Conservation (phyloP, 805 yeast species). For the Saccharomycopsis fodiens region DNA sequence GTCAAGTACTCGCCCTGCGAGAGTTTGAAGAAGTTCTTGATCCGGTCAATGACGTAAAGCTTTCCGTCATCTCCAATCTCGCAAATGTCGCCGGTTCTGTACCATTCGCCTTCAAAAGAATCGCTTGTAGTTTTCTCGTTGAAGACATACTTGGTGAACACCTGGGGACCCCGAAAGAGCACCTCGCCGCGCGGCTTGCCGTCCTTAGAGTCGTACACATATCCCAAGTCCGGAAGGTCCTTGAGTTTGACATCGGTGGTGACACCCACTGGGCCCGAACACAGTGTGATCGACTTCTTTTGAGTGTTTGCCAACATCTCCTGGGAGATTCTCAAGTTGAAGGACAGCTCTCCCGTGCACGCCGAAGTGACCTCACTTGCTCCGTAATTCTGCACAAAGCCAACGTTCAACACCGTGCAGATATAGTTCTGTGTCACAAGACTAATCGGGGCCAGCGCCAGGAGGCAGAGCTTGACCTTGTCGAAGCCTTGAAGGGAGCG, state of each 20-base stretch:
- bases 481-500: constrained; percentile 32
- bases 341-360: constrained; percentile 28
- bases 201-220: constrained; percentile 27
- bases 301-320: constrained; percentile 1
- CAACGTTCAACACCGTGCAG: constrained; percentile 40
- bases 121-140: constrained; percentile 22
- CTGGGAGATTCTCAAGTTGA: constrained; percentile 12
- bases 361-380: constrained; percentile 54
- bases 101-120: constrained; percentile 42
- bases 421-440: constrained; percentile 46
- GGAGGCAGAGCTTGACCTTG: constrained; percentile 27
- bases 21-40: constrained; percentile 58
- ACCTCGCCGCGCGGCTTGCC: constrained; percentile 39
- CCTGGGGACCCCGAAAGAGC: constrained; percentile 44
- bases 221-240: constrained; percentile 49
- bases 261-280: constrained; percentile 43
- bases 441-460: constrained; percentile 58
- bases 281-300: constrained; percentile 20
- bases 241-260: constrained; percentile 42
- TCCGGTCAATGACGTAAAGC: constrained; percentile 50
- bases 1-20: constrained; percentile 50
- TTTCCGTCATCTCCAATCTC: constrained; percentile 38
- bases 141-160: constrained; percentile 27
- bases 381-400: constrained; percentile 50
- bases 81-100: constrained; percentile 49